phyloP scores from a whole-genome alignment of 495 filamentous ascomycete genomes.

The Glutinoglossum americanum region DNA sequence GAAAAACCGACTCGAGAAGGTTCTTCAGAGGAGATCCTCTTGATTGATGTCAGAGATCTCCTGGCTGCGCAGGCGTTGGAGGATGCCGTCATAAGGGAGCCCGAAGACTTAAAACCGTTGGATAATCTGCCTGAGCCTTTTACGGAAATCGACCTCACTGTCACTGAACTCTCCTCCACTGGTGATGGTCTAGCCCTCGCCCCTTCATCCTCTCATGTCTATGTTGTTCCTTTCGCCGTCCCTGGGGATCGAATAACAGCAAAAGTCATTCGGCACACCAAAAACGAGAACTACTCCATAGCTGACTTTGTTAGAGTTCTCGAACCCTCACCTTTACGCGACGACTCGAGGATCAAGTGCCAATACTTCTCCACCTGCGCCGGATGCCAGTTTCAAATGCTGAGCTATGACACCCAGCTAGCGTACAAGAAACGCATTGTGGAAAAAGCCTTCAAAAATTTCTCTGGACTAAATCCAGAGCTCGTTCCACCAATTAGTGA shows the following conservation, averaged over 20 bases:
- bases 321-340: constrained; percentile 47
- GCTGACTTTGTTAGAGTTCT: constrained; percentile 67
- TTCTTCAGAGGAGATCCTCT: constrained; percentile 3
- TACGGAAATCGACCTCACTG: constrained; percentile 55
- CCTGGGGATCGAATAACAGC: constrained; percentile 65
- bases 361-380: constrained; percentile 72
- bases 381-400: constrained; percentile 95
- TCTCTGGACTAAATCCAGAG: constrained; percentile 57
- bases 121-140: constrained; percentile 37
- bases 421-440: constrained; percentile 66
- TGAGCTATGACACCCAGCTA: constrained; percentile 72
- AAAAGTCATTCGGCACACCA: constrained; percentile 51
- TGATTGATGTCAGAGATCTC: constrained; percentile 4
- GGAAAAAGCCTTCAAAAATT: constrained; percentile 80
- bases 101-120: not conserved
- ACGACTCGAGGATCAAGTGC: constrained; percentile 58
- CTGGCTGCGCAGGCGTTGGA: not conserved
- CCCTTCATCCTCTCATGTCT: constrained; percentile 46
- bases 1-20: constrained; percentile 2
- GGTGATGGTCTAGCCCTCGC: constrained; percentile 65
- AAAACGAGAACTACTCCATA: constrained; percentile 37
- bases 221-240: constrained; percentile 70
- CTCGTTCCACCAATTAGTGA: constrained; percentile 55
- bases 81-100: not conserved
- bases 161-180: constrained; percentile 63